phyloP scores from a whole-genome alignment of 163 green algal genomes.

The Coccomyxa subellipsoidea region DNA sequence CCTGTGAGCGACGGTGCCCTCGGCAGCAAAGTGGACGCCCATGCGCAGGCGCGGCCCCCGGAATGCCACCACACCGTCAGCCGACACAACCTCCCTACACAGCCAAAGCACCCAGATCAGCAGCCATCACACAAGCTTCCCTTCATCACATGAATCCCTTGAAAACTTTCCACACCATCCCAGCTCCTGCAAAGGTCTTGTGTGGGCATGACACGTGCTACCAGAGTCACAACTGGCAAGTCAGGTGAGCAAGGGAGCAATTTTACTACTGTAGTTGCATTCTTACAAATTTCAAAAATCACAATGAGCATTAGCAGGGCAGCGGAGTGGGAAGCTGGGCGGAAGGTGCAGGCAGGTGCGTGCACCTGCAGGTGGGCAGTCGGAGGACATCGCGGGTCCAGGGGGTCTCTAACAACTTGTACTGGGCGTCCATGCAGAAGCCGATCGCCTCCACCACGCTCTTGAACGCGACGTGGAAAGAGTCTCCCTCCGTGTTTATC shows the following conservation, averaged over 20 bases:
- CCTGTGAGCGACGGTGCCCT: conserved; percentile 64
- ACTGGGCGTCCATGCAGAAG: conserved; percentile 73
- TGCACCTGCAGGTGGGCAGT: conserved; percentile 52
- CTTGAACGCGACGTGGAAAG: conserved; percentile 66
- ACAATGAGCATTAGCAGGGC: not conserved
- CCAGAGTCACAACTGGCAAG: too few species aligned
- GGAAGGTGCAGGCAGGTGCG: not conserved
- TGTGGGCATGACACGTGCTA: too few species aligned
- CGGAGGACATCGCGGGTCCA: conserved; percentile 66
- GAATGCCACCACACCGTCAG: conserved; percentile 42
- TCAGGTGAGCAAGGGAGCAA: too few species aligned
- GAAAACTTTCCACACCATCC: too few species aligned
- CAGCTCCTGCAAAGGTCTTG: too few species aligned
- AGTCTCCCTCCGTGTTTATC: conserved; percentile 66
- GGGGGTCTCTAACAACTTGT: conserved; percentile 60
- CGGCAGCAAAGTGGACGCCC: conserved; percentile 76
- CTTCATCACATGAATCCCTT: too few species aligned
- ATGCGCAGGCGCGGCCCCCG: conserved; percentile 78
- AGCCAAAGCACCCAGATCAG: too few species aligned
- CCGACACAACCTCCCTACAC: conserved; percentile 14
- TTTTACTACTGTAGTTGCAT: too few species aligned
- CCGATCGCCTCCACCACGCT: conserved; percentile 43
- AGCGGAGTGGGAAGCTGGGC: not conserved
- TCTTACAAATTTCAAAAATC: not conserved
- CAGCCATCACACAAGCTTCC: not conserved